These are phyloP conservation scores for Leucocoprinus birnbaumii DNA, from an alignment of 768 basidiomycete genomes.

Conservation along the genomic window DNA sequence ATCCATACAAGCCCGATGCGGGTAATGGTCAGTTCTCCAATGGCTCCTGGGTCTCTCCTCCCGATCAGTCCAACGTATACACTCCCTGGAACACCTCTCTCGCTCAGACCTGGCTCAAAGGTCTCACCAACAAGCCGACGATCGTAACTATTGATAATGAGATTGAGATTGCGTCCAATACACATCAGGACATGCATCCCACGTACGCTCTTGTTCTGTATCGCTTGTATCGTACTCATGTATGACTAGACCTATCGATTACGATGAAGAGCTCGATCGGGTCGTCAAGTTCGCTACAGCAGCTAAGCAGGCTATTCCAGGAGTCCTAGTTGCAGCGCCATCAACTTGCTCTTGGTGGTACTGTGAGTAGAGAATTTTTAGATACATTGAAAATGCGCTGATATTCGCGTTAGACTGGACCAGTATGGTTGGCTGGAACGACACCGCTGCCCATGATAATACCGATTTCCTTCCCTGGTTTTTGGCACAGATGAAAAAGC, in stretches of 20 bases:
- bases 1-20: conserved; percentile 47
- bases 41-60: conserved; percentile 39
- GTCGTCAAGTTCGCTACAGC: conserved; percentile 38
- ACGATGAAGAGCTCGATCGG: conserved; percentile 49
- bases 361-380: conserved; percentile 26
- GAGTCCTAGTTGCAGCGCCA: conserved; percentile 43
- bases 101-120: conserved; percentile 41
- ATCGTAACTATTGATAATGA: conserved; percentile 53
- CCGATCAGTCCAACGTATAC: conserved; percentile 38
- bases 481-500: conserved; percentile 43
- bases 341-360: conserved; percentile 46
- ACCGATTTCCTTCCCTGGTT: conserved; percentile 58
- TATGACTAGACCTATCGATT: conserved; percentile 36
- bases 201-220: conserved; percentile 22
- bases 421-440: conserved; percentile 41
- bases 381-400: not conserved
- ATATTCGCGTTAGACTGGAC: conserved; percentile 44
- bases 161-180: conserved; percentile 51
- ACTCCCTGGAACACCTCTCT: conserved; percentile 44
- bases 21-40: conserved; percentile 49
- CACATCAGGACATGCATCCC: conserved; percentile 59
- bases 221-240: not conserved
- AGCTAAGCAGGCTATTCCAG: conserved; percentile 42
- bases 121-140: conserved; percentile 43
- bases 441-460: conserved; percentile 48